Base-by-base conservation (phyloP, 2,329 filamentous ascomycete species). In the Trichophyton schoenleinii region DNA sequence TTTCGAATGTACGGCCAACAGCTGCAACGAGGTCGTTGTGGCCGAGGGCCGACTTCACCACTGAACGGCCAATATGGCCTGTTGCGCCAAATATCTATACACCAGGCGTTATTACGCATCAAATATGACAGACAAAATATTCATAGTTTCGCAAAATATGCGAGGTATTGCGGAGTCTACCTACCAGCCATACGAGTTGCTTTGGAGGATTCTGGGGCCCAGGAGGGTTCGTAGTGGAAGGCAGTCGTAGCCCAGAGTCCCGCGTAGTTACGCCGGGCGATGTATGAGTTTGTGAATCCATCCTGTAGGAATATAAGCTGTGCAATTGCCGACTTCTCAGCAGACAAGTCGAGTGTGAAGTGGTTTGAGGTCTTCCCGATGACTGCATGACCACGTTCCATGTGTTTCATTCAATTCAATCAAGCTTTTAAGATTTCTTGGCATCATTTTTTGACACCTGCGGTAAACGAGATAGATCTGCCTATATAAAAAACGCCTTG, bases 51-150 rank as follows among this genome's bases (percentile, higher is more conserved):
- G 83, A 85, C 69, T 94, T 92, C 63, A 92, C 89, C 20, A 97
- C 83, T 6, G 89, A 95, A 59, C 90, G 87, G 63, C 94, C 94
- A 81, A 97, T 95, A 70, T 99, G 94, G 61, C 94, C 94, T n/a
- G 91, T 96, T 57, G 90, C 91, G 57, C 94, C 94, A 74, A 96
- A 99, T 60, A 97, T 80, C 89, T 91, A 63, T 46, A 49, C 7
- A 20, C 28, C 58, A n/a, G 52, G 15, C 36, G 44, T 49, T 34
- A 59, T 20, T 25, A 44, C 18, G 15, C 13, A 18, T 18, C 9
- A 31, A 28, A 34, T 31, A 48, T 44, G 15, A 6, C 25, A 52
- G 46, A 22, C 22, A 25, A 28, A 11, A 52, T 15, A 52, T 15
- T 3, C 13, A 13, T 28, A 25, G 11, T 22, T 13, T 6, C 20